These are phyloP conservation scores for Coemansia sp. DNA, from an alignment of 192 early-diverging fungal species.

Conservation along the genomic window DNA sequence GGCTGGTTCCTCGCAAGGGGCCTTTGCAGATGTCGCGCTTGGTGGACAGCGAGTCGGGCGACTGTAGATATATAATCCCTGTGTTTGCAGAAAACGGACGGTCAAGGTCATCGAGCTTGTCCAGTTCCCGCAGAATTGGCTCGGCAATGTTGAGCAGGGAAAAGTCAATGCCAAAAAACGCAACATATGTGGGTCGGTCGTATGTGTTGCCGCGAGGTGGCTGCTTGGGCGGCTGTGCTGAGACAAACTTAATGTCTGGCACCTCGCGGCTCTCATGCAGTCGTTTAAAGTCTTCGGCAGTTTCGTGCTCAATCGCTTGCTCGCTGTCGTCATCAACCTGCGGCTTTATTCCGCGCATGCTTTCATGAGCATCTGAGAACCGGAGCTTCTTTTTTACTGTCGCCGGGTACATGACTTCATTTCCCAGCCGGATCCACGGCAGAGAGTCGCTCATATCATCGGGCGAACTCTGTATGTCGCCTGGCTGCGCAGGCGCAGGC, in stretches of 20 bases:
- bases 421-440: constrained; percentile 26
- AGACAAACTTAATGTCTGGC: constrained; percentile 26
- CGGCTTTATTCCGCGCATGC: neutral
- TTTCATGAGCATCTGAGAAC: constrained; percentile 7
- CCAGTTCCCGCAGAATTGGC: constrained; percentile 31
- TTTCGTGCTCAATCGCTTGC: constrained; percentile 14
- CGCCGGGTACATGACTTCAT: neutral
- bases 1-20: constrained; percentile 32
- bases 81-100: constrained; percentile 36
- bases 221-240: constrained; percentile 6
- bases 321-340: constrained; percentile 36
- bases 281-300: constrained; percentile 15
- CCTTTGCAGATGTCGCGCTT: constrained; percentile 34
- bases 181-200: constrained; percentile 12
- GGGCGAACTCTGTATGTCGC: too few species aligned
- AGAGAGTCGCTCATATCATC: neutral
- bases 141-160: constrained; percentile 17
- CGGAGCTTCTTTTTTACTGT: constrained; percentile 4
- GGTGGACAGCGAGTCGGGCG: constrained; percentile 30
- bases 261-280: constrained; percentile 13
- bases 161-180: constrained; percentile 16
- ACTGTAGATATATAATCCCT: constrained; percentile 43
- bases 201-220: constrained; percentile 19
- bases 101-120: constrained; percentile 39
- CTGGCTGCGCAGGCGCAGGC: neutral